Evolutionary conservation across 2,329 filamentous ascomycete species (phyloP).

Genomic region (Talaromyces atroroseus): DNA sequence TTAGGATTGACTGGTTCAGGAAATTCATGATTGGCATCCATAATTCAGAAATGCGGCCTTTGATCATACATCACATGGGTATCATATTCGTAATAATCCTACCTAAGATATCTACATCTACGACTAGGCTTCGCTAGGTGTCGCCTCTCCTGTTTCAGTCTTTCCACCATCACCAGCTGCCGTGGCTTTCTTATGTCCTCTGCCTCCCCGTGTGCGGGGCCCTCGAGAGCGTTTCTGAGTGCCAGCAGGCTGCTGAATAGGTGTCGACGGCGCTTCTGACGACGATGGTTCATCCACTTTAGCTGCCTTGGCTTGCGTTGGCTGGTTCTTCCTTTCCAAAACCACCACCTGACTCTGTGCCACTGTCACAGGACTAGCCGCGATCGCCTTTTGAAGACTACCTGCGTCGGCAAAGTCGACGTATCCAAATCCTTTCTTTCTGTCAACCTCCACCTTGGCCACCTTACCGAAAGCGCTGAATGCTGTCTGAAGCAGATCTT

Average conservation of each 20-base stretch:
- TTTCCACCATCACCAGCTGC: conserved; percentile 5
- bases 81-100: conserved; percentile 9
- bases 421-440: conserved; percentile 90
- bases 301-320: conserved; percentile 6
- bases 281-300: conserved; percentile 7
- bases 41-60: not conserved
- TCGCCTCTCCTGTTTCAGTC: not conserved
- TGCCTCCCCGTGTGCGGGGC: conserved; percentile 11
- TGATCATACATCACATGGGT: not conserved
- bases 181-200: conserved; percentile 10
- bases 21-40: too few species aligned
- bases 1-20: too few species aligned
- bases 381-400: conserved; percentile 69
- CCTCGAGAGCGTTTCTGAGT: conserved; percentile 12
- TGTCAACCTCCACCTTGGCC: conserved; percentile 82
- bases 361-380: conserved; percentile 73
- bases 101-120: conserved; percentile 1
- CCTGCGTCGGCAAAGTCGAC: conserved; percentile 76
- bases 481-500: conserved; percentile 67
- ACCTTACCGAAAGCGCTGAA: conserved; percentile 70
- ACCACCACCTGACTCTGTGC: conserved; percentile 84
- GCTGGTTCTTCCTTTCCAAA: conserved; percentile 52
- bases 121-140: conserved; percentile 2
- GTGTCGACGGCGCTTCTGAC: conserved; percentile 5
- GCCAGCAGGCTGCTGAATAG: not conserved